Base-by-base conservation (phyloP, 176 grass and related monocot species). In the Eleusine coracana region DNA sequence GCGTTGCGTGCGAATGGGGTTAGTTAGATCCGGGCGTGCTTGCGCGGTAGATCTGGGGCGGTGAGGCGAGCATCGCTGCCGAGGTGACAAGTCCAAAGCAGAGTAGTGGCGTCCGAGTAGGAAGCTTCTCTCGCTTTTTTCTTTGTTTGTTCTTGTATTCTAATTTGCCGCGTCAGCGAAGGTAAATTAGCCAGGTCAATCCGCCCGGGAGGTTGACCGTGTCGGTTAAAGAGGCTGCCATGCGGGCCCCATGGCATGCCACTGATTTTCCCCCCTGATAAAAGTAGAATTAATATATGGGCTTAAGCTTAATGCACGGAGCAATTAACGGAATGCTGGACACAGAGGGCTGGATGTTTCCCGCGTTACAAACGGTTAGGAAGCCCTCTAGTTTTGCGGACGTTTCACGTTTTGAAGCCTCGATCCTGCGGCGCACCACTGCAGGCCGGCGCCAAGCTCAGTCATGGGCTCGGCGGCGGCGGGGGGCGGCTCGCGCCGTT, bases 21-120 rank as follows among this genome's bases (percentile, higher is more conserved):
- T 66, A 72, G 80, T 7, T 25, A 83, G 88, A 90, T 90, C 84
- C 42, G 34, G 23, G 21, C 21, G 46, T 40, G 21, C 21, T 38
- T 40, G 11, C 38, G 72, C 29, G 73, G 67, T 86, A 90, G 88
- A 90, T 87, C 88, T 90, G 88, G 28, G 50, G 41, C 6, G 31
- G 20, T 9, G 13, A 2, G 0, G 3, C 0, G 7, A 18, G 18
- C 4, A 15, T 38, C 20, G 25, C 17, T 15, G 36, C 37, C 2
- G 65, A 69, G 70, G 40, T 9, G 51, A 74, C 27, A 73, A 31
- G 84, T 86, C 84, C 83, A 79, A 82, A 69, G 49, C 55, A 60
- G 15, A n/a, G n/a, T n/a, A n/a, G n/a, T n/a, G n/a, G n/a, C n/a
- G n/a, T n/a, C 76, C 76, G 67, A 15, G 46, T 66, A 20, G 70